Evolutionary conservation across 2,329 filamentous ascomycete genomes (phyloP).

Genomic region (Onygenales sp.): DNA sequence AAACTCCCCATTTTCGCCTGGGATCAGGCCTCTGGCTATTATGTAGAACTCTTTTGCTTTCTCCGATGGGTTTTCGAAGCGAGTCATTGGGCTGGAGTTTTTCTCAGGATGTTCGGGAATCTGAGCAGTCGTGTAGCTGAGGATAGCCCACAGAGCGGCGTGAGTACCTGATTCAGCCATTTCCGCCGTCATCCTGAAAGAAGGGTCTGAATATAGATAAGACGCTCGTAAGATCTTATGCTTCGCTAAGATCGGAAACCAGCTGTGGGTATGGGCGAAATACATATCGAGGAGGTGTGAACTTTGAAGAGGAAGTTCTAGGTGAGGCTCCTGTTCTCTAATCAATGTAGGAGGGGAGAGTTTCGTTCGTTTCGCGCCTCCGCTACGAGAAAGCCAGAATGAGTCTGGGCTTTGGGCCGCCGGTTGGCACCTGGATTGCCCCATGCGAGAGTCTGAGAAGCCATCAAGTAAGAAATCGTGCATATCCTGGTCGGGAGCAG

Average conservation of each 20-base stretch:
- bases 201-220: conserved; percentile 44
- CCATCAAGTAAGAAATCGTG: neutral
- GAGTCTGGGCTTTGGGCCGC: neutral
- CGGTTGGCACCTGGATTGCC: neutral
- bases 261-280: conserved; percentile 49
- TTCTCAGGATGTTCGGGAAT: conserved; percentile 11
- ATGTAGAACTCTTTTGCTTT: conserved; percentile 27
- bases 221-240: conserved; percentile 46
- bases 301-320: conserved; percentile 40
- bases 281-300: conserved; percentile 48
- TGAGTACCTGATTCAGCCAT: conserved; percentile 31
- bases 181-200: conserved; percentile 21
- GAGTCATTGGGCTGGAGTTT: neutral
- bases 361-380: neutral
- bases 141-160: conserved; percentile 35
- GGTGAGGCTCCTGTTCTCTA: neutral
- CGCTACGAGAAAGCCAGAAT: too few species aligned
- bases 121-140: conserved; percentile 33
- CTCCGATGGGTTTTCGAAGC: conserved; percentile 3
- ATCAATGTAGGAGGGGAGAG: neutral
- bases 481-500: neutral
- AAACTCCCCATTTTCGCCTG: conserved; percentile 29
- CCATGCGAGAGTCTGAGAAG: neutral
- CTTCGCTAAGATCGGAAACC: conserved; percentile 52
- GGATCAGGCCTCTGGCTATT: conserved; percentile 27